Evolutionary conservation across 139 green algal species (phyloP).

Genomic region (Spirogloea muscicola): DNA sequence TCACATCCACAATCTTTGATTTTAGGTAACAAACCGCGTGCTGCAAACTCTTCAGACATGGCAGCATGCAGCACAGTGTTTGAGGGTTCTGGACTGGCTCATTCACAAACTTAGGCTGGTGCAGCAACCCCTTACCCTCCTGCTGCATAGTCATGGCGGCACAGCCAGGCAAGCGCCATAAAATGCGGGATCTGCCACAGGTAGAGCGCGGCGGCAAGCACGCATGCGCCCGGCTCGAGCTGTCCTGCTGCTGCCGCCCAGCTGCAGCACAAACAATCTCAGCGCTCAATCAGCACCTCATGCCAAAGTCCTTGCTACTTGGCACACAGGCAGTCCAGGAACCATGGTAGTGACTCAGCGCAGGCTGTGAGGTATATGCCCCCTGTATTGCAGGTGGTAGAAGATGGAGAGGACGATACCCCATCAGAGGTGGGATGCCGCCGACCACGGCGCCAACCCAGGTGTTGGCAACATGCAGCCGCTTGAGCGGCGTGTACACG

Average conservation of each 20-base stretch:
- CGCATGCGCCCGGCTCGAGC: slow-evolving; percentile 59
- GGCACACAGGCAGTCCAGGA: no score
- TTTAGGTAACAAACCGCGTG: not conserved
- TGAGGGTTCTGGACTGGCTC: not conserved
- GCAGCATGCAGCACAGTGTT: not conserved
- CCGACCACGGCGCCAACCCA: slow-evolving; percentile 97
- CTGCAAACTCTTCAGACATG: not conserved
- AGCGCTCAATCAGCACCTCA: no score
- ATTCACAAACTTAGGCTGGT: no score
- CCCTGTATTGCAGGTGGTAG: no score
- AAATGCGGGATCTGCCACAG: slow-evolving; percentile 99
- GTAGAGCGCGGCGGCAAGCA: slow-evolving; percentile 86
- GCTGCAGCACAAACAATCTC: no score
- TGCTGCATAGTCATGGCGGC: slow-evolving; percentile 77
- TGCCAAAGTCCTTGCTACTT: no score
- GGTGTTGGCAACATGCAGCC: slow-evolving; percentile 77
- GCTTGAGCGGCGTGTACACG: slow-evolving; percentile 97
- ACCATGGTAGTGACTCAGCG: no score
- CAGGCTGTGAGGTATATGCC: no score
- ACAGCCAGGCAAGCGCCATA: slow-evolving; percentile 93
- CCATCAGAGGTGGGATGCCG: slow-evolving; percentile 96
- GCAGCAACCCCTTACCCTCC: slow-evolving; percentile 72
- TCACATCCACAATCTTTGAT: no score
- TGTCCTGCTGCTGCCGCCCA: slow-evolving; percentile 65
- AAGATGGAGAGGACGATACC: no score